A percentile compares a stretch with the other conserved stretches of the same genome.
Conservation (phyloP, 345 rosid species). For the Excoecaria cochinchinensis region DNA sequence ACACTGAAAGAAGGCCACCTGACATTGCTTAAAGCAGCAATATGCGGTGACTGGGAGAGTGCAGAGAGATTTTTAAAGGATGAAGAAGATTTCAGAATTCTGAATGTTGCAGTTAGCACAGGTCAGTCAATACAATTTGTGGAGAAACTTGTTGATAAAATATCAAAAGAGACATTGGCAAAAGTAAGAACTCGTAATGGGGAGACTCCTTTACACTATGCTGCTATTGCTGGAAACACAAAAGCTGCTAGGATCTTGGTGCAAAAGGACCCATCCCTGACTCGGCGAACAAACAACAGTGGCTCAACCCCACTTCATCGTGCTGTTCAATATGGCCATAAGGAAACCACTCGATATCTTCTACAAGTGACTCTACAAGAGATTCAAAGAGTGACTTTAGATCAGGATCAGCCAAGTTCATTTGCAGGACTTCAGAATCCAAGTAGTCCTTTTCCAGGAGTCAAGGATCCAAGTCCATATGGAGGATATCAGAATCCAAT, state of each 20-base stretch:
- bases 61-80: background rate
- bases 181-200: background rate
- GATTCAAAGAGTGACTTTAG: background rate
- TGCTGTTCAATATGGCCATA: background rate
- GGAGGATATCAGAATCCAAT: too few species aligned
- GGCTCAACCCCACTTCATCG: background rate
- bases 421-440: too few species aligned
- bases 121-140: background rate
- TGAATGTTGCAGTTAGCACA: background rate
- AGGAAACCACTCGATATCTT: background rate
- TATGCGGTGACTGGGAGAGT: background rate
- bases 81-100: background rate
- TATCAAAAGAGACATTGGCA: background rate
- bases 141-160: background rate
- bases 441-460: too few species aligned
- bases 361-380: background rate
- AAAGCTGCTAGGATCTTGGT: background rate
- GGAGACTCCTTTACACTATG: background rate
- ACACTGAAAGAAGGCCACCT: background rate
- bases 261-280: background rate
- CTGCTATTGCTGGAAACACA: background rate
- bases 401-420: too few species aligned
- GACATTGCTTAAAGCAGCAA: background rate
- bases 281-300: background rate
- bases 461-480: too few species aligned